Evolutionary conservation across 163 green algal genomes (phyloP).

Genomic region (Trebouxiophyceae sp.): DNA sequence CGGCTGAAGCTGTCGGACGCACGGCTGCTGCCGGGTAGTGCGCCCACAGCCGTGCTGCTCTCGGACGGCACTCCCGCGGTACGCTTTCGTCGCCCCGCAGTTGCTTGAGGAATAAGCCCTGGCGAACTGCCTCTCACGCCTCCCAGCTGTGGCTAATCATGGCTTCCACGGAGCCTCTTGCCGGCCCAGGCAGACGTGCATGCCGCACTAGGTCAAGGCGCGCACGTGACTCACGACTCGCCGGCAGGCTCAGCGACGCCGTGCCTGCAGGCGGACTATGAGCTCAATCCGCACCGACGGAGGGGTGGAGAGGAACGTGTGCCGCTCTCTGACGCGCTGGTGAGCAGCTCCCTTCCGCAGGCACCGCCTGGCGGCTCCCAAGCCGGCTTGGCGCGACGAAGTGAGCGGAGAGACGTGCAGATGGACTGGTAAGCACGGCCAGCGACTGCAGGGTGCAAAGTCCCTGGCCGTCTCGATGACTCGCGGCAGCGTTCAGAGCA

Average conservation of each 20-base stretch:
- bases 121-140: neutral
- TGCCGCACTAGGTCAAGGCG: neutral
- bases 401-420: neutral
- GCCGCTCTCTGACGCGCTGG: constrained; percentile 11
- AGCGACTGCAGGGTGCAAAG: neutral
- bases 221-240: neutral
- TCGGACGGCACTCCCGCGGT: constrained; percentile 9
- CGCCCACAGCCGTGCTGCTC: constrained; percentile 9
- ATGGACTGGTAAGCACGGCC: neutral
- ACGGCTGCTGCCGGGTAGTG: constrained; percentile 1
- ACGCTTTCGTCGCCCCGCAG: neutral
- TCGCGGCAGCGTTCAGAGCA: constrained; percentile 31
- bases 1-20: neutral
- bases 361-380: neutral
- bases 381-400: neutral
- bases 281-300: constrained; percentile 57
- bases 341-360: neutral
- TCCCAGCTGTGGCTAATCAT: neutral
- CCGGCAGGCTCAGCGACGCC: neutral
- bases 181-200: neutral
- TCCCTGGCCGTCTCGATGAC: neutral
- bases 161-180: neutral
- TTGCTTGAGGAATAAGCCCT: too few species aligned
- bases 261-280: constrained; percentile 66
- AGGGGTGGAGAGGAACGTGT: constrained; percentile 58